phyloP scores from a whole-genome alignment of 164 flowering plant species.

The Umbilicus rupestris region DNA sequence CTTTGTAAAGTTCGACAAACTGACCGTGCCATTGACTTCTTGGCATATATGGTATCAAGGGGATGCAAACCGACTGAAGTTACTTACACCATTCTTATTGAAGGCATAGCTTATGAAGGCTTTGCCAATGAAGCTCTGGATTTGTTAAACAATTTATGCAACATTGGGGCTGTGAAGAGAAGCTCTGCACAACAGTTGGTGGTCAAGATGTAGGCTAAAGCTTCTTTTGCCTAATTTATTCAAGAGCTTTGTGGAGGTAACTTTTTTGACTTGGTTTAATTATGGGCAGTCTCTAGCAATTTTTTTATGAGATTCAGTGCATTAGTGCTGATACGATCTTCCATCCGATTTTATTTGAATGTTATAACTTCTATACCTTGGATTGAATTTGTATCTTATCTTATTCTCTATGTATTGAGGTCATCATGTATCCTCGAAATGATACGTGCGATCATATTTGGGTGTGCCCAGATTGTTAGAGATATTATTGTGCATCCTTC shows the following conservation, averaged over 20 bases:
- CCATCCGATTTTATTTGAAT: too few species aligned
- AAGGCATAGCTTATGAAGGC: constrained; percentile 81
- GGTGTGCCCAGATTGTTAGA: too few species aligned
- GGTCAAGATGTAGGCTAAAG: constrained; percentile 30
- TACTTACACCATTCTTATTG: constrained; percentile 72
- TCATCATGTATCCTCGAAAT: too few species aligned
- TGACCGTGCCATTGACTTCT: constrained; percentile 67
- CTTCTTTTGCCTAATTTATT: background rate
- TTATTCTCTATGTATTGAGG: too few species aligned
- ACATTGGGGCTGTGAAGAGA: constrained; percentile 58
- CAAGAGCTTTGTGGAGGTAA: background rate
- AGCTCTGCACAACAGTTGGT: constrained; percentile 56
- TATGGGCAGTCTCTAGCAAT: background rate
- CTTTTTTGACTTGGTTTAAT: background rate
- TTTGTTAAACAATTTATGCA: constrained; percentile 55
- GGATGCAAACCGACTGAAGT: constrained; percentile 78
- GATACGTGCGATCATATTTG: too few species aligned
- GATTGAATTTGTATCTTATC: too few species aligned
- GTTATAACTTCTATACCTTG: too few species aligned
- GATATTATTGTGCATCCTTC: too few species aligned
- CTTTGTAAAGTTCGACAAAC: constrained; percentile 72
- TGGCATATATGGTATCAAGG: constrained; percentile 60
- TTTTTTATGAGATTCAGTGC: too few species aligned
- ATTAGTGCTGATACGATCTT: too few species aligned
- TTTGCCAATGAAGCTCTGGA: constrained; percentile 57